Base-by-base conservation (phyloP, 2,329 filamentous ascomycete species). In the Talaromyces sp. region DNA sequence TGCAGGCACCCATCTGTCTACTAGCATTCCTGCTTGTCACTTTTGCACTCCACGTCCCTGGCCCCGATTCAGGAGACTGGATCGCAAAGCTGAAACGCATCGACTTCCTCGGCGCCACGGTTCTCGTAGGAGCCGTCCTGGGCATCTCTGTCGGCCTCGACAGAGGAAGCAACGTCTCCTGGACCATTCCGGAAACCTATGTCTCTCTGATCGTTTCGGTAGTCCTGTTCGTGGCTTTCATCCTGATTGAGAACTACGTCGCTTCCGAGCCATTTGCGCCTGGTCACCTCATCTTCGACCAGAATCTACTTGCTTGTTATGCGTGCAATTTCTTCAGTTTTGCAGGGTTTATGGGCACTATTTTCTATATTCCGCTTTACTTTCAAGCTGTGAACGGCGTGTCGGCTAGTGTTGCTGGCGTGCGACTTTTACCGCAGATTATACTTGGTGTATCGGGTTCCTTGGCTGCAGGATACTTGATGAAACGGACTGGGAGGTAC, bases 341-440 rank as follows among this genome's bases (percentile, higher is more conserved):
- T 62, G 86, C 82, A 1, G 88, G 85, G 15, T 85, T 82, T 80
- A 75, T 88, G 56, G 84, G 85, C 0, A 78, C 84, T 1, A 69
- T 91, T 3, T 94, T 92, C 80, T 91, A 91, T 77, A 79, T 91
- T n/a, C 90, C 91, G 1, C 80, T 94, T 1, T 92, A 90, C 77
- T 91, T 91, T 77, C 91, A 94, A 76, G 90, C 89, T 5, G 88
- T 89, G 0, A 82, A 89, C 59, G 86, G 86, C 5, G 78, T 88
- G 27, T 84, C 83, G 3, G 88, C 91, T 1, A 88, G 88, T 0
- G 75, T 81, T 63, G 86, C 90, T 3, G 90, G 90, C 1, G 67
- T 89, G 0, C 80, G 88, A 38, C 83, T 94, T 19, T 79, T 94
- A 36, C 91, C 91, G 0, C 83, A 83, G 63, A 90, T 91, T 68